Evolutionary conservation across 176 grass and related monocot genomes (phyloP).

Genomic region (Rhynchospora pubera): DNA sequence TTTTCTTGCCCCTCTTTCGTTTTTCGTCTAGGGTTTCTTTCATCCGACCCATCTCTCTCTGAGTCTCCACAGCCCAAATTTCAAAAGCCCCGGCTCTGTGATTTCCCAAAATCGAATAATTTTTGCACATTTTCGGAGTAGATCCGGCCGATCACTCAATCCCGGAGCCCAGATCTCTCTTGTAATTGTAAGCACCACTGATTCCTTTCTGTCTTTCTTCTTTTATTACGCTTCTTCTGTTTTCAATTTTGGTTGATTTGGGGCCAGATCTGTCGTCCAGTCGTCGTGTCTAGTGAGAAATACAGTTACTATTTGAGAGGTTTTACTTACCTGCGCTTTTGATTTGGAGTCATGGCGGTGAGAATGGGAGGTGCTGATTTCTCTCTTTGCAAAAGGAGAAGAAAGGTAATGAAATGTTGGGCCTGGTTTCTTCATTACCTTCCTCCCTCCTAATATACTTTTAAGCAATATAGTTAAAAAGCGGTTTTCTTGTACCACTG

Average conservation of each 20-base stretch:
- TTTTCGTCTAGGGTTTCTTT: slow-evolving; percentile 20
- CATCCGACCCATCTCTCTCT: slow-evolving; percentile 9
- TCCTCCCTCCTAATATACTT: not conserved
- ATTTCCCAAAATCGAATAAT: not conserved
- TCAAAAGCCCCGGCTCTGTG: slow-evolving; percentile 20
- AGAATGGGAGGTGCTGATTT: not conserved
- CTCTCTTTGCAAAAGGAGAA: not conserved
- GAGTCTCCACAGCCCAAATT: slow-evolving; percentile 20
- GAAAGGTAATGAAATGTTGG: not conserved
- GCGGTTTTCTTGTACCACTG: not conserved
- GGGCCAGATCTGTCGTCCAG: slow-evolving; percentile 20
- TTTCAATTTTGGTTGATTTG: slow-evolving; percentile 11
- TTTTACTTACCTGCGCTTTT: not conserved
- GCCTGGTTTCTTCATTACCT: not conserved
- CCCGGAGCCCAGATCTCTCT: slow-evolving; percentile 22
- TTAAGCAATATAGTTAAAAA: not conserved
- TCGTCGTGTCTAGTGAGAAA: not conserved
- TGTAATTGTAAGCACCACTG: slow-evolving; percentile 5
- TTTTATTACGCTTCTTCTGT: not conserved
- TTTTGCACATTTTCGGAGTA: not conserved
- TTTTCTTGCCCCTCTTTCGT: not conserved
- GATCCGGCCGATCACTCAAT: slow-evolving; percentile 22
- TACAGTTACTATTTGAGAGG: not conserved
- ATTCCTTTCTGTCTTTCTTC: not conserved
- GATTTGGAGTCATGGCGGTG: slow-evolving; percentile 5